Percentiles rank a stretch among this genome's conserved stretches.
phyloP scores from a whole-genome alignment of 495 filamentous ascomycete genomes.

The Hypomontagnella monticulosa region DNA sequence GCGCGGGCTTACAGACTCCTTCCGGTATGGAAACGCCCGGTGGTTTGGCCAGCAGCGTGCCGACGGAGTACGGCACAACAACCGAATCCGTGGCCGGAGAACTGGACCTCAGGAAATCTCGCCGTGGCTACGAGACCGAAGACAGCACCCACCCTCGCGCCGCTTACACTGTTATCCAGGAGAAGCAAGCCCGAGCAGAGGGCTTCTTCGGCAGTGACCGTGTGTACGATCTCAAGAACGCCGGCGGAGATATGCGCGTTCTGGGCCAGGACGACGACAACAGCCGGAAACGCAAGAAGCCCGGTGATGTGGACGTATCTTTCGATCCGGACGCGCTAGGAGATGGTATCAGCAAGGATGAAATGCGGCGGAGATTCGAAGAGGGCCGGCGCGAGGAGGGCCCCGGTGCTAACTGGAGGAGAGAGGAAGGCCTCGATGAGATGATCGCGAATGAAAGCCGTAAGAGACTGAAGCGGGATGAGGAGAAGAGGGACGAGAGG shows the following conservation, averaged over 20 bases:
- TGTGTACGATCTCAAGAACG: conserved; percentile 78
- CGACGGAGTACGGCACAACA: conserved; percentile 75
- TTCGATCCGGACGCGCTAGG: conserved; percentile 83
- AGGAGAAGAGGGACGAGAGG: conserved; percentile 70
- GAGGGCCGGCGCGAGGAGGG: conserved; percentile 76
- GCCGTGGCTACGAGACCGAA: conserved; percentile 88
- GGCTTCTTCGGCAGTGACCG: conserved; percentile 97
- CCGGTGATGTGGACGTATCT: conserved; percentile 91
- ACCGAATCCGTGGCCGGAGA: conserved; percentile 80
- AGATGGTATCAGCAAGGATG: conserved; percentile 75
- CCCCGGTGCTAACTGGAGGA: conserved; percentile 72
- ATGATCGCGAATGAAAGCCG: conserved; percentile 96
- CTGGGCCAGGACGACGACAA: conserved; percentile 83
- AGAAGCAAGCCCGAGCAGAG: conserved; percentile 80
- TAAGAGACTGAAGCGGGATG: conserved; percentile 86
- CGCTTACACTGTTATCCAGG: conserved; percentile 90
- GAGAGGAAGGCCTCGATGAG: conserved; percentile 92
- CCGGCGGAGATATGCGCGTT: conserved; percentile 58
- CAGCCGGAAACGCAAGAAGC: conserved; percentile 88
- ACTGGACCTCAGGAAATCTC: conserved; percentile 89
- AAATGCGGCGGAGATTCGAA: conserved; percentile 73
- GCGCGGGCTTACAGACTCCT: conserved; percentile 74
- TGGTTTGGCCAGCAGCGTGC: conserved; percentile 80
- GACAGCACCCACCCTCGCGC: conserved; percentile 75
- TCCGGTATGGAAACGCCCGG: conserved; percentile 83